Evolutionary conservation across 768 basidiomycete genomes (phyloP).

Genomic region (Ramaria sp.): DNA sequence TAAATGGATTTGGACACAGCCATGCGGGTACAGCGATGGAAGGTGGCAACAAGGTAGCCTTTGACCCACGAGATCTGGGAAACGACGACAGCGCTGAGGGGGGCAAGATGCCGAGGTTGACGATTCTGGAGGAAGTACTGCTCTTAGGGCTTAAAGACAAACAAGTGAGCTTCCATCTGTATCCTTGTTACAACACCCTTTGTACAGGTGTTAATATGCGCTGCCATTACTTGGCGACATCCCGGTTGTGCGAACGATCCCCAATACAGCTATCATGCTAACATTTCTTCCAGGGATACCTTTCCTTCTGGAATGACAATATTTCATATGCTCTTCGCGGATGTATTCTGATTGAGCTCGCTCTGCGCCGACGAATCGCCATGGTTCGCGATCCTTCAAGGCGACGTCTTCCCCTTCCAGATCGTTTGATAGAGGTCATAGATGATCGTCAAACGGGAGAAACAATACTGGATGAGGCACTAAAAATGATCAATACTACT

Average conservation of each 20-base stretch:
- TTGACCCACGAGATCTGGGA: slow-evolving; percentile 80
- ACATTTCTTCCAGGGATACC: slow-evolving; percentile 56
- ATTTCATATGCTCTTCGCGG: slow-evolving; percentile 98
- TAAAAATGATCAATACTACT: slow-evolving; percentile 89
- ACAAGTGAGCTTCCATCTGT: slow-evolving; percentile 41
- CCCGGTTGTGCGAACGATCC: too few relatives aligned
- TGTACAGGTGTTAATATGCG: slow-evolving; percentile 4
- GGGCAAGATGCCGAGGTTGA: slow-evolving; percentile 67
- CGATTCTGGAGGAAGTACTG: slow-evolving; percentile 95
- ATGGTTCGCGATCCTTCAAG: slow-evolving; percentile 79
- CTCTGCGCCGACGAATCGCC: slow-evolving; percentile 88
- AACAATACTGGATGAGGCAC: slow-evolving; percentile 89
- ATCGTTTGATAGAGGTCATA: slow-evolving; percentile 82
- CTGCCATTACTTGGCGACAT: background rate
- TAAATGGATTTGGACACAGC: background rate
- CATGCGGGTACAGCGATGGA: slow-evolving; percentile 80
- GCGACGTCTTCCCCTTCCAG: slow-evolving; percentile 60
- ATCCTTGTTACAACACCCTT: slow-evolving; percentile 4
- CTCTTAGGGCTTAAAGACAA: slow-evolving; percentile 93
- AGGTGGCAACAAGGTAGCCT: slow-evolving; percentile 83
- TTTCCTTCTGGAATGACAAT: slow-evolving; percentile 99
- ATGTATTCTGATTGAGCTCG: slow-evolving; percentile 94
- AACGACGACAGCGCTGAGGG: slow-evolving; percentile 56
- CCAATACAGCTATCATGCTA: background rate
- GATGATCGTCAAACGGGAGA: slow-evolving; percentile 92